A percentile compares a stretch with the other conserved stretches of the same genome.
Evolutionary conservation across 345 rosid species (phyloP).

Genomic region (Brassica rapa): DNA sequence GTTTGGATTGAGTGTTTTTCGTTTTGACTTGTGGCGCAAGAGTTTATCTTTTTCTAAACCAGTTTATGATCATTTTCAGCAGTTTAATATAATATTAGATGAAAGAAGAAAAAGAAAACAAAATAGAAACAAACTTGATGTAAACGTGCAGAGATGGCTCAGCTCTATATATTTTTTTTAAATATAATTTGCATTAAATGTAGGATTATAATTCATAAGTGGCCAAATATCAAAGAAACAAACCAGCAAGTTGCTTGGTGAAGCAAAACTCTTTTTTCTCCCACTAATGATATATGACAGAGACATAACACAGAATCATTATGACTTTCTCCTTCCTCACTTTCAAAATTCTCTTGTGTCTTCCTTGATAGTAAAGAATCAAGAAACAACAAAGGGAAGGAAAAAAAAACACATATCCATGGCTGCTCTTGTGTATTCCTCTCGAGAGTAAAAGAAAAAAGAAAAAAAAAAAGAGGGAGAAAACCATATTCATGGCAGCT

Average conservation of each 20-base stretch:
- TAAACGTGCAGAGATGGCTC: neutral
- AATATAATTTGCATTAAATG: neutral
- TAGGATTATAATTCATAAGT: neutral
- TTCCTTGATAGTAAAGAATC: slow-evolving; percentile 2
- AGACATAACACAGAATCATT: slow-evolving; percentile 30
- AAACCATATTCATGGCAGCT: slow-evolving; percentile 30
- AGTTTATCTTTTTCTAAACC: neutral
- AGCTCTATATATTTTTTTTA: neutral
- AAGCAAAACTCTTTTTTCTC: slow-evolving; percentile 34
- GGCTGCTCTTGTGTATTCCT: slow-evolving; percentile 22
- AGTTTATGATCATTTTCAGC: neutral
- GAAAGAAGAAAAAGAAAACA: neutral
- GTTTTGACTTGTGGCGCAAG: neutral
- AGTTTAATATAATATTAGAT: neutral
- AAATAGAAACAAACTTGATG: neutral
- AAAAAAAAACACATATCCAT: slow-evolving; percentile 5
- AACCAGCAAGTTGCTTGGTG: slow-evolving; percentile 36
- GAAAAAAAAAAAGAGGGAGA: neutral
- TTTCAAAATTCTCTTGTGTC: slow-evolving; percentile 24
- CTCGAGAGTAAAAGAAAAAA: neutral
- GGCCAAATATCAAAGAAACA: neutral
- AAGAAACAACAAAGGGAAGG: neutral
- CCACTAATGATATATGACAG: slow-evolving; percentile 31
- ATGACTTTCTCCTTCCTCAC: slow-evolving; percentile 25
- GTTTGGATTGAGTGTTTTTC: neutral